Conservation (phyloP, 371 early-diverging fungal genomes). For the Mucor circinelloides region DNA sequence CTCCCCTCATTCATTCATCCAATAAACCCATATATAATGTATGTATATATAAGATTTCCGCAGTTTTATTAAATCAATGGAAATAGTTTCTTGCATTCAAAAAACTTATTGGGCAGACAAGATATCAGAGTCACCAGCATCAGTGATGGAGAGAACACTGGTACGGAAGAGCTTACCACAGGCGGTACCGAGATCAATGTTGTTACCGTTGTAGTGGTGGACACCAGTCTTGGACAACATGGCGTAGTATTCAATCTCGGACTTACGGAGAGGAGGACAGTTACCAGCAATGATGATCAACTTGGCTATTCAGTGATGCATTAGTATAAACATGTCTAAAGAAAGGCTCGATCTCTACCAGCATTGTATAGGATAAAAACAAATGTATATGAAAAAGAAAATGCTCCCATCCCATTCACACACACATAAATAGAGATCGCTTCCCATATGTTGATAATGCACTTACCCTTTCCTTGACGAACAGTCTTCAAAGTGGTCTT, state of each 20-base stretch:
- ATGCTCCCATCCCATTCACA: slow-evolving; percentile 27
- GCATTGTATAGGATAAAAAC: slow-evolving; percentile 3
- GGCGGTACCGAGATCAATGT: slow-evolving; percentile 98
- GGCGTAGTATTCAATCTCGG: slow-evolving; percentile 99
- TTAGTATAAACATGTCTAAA: slow-evolving; percentile 5
- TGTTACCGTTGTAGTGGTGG: slow-evolving; percentile 98
- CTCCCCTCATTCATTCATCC: not conserved
- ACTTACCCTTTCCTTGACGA: slow-evolving; percentile 94
- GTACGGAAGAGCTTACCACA: slow-evolving; percentile 99
- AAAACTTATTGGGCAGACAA: slow-evolving; percentile 47
- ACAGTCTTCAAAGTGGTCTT: slow-evolving; percentile 97
- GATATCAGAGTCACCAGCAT: slow-evolving; percentile 94
- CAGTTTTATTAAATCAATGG: not conserved
- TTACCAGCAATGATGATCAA: slow-evolving; percentile 97
- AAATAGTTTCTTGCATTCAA: not conserved
- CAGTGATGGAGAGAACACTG: slow-evolving; percentile 92
- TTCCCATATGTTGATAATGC: not conserved
- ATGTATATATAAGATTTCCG: not conserved
- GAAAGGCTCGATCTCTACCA: slow-evolving; percentile 51
- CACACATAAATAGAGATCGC: slow-evolving; percentile 4
- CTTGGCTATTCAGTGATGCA: slow-evolving; percentile 74
- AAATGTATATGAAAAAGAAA: slow-evolving; percentile 19
- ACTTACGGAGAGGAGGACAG: slow-evolving; percentile 98
- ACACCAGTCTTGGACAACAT: slow-evolving; percentile 99
- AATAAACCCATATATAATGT: not conserved